These are phyloP conservation scores for Thozetella sp. DNA, from an alignment of 495 filamentous ascomycete species.

Conservation along the genomic window DNA sequence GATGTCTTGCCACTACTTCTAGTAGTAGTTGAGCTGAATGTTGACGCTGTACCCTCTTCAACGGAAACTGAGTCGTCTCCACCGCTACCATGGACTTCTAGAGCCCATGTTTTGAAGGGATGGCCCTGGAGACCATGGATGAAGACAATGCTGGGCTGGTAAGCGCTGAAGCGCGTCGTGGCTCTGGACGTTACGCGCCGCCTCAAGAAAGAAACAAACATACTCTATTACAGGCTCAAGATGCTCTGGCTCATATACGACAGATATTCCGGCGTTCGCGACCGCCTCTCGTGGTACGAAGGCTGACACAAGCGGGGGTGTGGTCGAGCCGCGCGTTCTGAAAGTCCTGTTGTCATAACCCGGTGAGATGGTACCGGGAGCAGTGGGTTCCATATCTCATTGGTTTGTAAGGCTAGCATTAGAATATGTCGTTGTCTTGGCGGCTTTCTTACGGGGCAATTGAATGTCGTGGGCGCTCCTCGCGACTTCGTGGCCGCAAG, in stretches of 20 bases:
- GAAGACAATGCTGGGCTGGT: slow-evolving; percentile 19
- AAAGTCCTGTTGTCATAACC: too few relatives aligned
- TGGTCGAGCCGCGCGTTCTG: background rate
- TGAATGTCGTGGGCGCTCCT: too few relatives aligned
- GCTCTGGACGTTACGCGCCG: background rate
- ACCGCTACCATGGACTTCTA: background rate
- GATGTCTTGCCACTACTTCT: slow-evolving; percentile 1
- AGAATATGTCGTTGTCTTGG: too few relatives aligned
- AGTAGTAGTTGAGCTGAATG: background rate
- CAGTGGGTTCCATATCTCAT: too few relatives aligned
- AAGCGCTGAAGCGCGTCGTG: background rate
- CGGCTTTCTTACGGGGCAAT: too few relatives aligned
- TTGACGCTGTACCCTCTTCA: background rate
- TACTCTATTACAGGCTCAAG: background rate
- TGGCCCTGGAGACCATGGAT: slow-evolving; percentile 26
- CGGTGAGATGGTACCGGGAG: too few relatives aligned
- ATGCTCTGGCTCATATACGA: background rate
- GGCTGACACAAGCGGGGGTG: background rate
- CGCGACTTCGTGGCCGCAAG: too few relatives aligned
- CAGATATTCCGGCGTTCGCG: background rate
- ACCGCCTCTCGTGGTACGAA: background rate
- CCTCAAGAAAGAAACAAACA: background rate
- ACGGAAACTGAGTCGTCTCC: background rate
- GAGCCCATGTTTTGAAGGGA: slow-evolving; percentile 7
- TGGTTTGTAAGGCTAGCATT: too few relatives aligned